Percentiles rank a stretch among this genome's conserved stretches.
Conservation (phyloP, 1,284 basidiomycete species). For the Ustilago curta region DNA sequence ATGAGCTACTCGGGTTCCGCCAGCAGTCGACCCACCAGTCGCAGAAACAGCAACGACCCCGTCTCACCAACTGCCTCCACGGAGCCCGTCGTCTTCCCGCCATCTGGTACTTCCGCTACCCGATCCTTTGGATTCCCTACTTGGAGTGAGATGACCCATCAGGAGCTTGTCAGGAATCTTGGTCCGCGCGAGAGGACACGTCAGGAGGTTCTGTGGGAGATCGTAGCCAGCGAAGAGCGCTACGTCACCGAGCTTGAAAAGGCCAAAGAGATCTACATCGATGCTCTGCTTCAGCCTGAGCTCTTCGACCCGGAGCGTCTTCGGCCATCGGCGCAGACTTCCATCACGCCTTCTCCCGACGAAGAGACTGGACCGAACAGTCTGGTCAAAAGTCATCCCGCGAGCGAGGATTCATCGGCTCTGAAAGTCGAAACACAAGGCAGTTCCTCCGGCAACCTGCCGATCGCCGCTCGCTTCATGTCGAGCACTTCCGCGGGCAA, state of each 20-base stretch:
- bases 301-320: conserved; percentile 37
- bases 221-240: conserved; percentile 95
- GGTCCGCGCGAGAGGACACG: conserved; percentile 91
- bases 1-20: conserved; percentile 33
- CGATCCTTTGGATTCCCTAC: conserved; percentile 71
- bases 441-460: conserved; percentile 37
- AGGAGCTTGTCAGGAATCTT: conserved; percentile 91
- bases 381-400: background rate
- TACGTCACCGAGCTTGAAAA: conserved; percentile 89
- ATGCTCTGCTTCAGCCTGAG: conserved; percentile 81
- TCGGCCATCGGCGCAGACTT: conserved; percentile 1
- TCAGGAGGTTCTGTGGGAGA: conserved; percentile 97
- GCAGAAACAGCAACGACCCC: conserved; percentile 37
- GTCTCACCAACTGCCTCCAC: conserved; percentile 13
- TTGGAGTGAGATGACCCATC: conserved; percentile 95
- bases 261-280: conserved; percentile 92
- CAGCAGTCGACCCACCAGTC: conserved; percentile 30
- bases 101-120: conserved; percentile 13
- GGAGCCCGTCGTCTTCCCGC: conserved; percentile 29
- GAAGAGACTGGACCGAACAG: conserved; percentile 1
- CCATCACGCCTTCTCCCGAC: background rate
- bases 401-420: background rate
- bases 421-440: background rate
- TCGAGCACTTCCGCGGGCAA: conserved; percentile 19
- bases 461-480: conserved; percentile 61